These are phyloP conservation scores for Lipomyces mesembrius DNA, from an alignment of 805 yeast genomes.

Conservation along the genomic window DNA sequence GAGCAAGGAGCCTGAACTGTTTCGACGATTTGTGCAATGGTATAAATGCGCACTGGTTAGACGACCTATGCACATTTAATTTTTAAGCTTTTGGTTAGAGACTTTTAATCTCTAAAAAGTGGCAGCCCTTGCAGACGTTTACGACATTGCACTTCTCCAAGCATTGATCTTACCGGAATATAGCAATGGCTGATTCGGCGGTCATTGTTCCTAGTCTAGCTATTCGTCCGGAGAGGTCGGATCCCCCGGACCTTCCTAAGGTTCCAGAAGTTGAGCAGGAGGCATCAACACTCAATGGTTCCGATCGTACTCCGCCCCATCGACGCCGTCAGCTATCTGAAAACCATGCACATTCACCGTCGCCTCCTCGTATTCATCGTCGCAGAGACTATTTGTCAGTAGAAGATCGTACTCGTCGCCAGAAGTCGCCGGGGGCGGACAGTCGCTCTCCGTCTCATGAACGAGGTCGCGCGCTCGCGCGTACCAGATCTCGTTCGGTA, in stretches of 20 bases:
- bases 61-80: too few relatives aligned
- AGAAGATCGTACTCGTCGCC: background rate
- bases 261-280: background rate
- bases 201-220: conserved; percentile 4
- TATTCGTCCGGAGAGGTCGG: background rate
- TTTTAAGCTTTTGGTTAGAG: too few relatives aligned
- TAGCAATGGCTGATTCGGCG: background rate
- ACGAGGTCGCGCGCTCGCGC: background rate
- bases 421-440: background rate
- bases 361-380: background rate
- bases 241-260: background rate
- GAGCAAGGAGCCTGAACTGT: too few relatives aligned
- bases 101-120: too few relatives aligned
- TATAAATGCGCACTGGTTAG: too few relatives aligned
- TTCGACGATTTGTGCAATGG: too few relatives aligned
- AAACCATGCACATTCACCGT: background rate
- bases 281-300: background rate
- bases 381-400: background rate
- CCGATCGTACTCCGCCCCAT: background rate
- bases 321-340: background rate
- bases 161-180: background rate
- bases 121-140: background rate
- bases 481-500: conserved; percentile 1
- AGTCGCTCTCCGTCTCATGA: background rate
- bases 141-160: background rate